phyloP scores from a whole-genome alignment of 768 basidiomycete genomes.

The Mycena vulgaris region DNA sequence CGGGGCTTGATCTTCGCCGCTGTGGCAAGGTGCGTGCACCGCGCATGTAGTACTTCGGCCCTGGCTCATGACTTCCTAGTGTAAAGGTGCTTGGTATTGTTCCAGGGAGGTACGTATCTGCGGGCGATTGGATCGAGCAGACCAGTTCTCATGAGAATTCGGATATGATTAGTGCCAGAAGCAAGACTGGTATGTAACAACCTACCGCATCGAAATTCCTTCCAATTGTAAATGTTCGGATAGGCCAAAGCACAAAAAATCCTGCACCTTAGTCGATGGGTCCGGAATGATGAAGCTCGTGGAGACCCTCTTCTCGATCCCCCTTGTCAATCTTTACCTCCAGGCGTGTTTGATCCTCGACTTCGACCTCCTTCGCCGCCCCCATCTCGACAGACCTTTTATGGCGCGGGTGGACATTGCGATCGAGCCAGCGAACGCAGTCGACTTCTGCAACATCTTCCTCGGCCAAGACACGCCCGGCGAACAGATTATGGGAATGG shows the following conservation, averaged over 20 bases:
- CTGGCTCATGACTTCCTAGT: not conserved
- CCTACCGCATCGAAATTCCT: no score
- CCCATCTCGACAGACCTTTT: constrained; percentile 14
- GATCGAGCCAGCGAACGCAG: constrained; percentile 17
- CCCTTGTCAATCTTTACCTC: not conserved
- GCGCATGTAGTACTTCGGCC: no score
- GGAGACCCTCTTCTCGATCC: constrained; percentile 20
- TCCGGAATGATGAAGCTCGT: constrained; percentile 11
- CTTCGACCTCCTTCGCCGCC: constrained; percentile 12
- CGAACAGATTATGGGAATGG: constrained; percentile 6
- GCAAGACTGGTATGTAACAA: not conserved
- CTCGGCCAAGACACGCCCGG: not conserved
- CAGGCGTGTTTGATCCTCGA: constrained; percentile 14
- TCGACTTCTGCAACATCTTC: constrained; percentile 9
- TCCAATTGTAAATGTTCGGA: no score
- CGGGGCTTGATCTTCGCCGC: not conserved
- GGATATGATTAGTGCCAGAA: constrained; percentile 15
- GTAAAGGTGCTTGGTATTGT: constrained; percentile 24
- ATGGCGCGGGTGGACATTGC: constrained; percentile 27
- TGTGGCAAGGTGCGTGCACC: constrained; percentile 3
- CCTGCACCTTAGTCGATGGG: constrained; percentile 5
- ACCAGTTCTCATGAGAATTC: not conserved
- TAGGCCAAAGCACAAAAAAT: constrained; percentile 6
- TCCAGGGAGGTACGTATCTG: constrained; percentile 19
- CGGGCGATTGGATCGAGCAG: no score